Evolutionary conservation across 1,139 yeast species (phyloP).

Genomic region (Kodamaea suecica): DNA sequence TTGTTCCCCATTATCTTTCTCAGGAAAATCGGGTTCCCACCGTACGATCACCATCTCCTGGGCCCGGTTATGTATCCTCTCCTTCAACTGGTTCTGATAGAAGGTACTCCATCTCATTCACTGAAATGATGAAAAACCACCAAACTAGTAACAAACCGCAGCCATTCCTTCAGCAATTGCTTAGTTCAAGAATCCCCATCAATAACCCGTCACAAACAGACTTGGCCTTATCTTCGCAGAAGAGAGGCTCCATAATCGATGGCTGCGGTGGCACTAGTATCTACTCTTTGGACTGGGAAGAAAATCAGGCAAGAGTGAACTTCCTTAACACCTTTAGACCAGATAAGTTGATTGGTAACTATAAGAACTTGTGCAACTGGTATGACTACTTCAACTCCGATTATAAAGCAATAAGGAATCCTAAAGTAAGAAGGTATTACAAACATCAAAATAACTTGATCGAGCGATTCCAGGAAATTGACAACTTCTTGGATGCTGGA

Average conservation of each 20-base stretch:
- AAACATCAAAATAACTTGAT: conserved; percentile 57
- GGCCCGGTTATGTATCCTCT: not conserved
- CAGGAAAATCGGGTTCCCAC: not conserved
- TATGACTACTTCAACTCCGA: conserved; percentile 23
- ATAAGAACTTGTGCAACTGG: conserved; percentile 52
- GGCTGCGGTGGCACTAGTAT: conserved; percentile 17
- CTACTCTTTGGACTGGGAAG: conserved; percentile 21
- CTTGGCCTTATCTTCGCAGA: conserved; percentile 12
- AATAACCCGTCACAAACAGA: conserved; percentile 24
- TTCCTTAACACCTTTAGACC: conserved; percentile 50
- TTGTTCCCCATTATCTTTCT: not conserved
- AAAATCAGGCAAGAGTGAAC: conserved; percentile 24
- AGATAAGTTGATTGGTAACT: conserved; percentile 53
- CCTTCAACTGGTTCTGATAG: conserved; percentile 1
- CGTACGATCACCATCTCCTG: not conserved
- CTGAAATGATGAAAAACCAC: conserved; percentile 8
- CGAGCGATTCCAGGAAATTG: conserved; percentile 58
- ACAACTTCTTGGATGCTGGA: conserved; percentile 67
- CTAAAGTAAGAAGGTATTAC: conserved; percentile 35
- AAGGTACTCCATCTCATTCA: conserved; percentile 11
- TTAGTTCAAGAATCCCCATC: conserved; percentile 31
- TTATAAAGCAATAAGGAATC: conserved; percentile 21
- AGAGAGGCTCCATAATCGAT: conserved; percentile 12
- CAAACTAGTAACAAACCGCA: conserved; percentile 7
- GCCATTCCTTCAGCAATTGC: conserved; percentile 15